Evolutionary conservation across 805 yeast species (phyloP), one percentile per base, ranked within the genome.

Genomic region (Saccharomycopsis schoenii): DNA sequence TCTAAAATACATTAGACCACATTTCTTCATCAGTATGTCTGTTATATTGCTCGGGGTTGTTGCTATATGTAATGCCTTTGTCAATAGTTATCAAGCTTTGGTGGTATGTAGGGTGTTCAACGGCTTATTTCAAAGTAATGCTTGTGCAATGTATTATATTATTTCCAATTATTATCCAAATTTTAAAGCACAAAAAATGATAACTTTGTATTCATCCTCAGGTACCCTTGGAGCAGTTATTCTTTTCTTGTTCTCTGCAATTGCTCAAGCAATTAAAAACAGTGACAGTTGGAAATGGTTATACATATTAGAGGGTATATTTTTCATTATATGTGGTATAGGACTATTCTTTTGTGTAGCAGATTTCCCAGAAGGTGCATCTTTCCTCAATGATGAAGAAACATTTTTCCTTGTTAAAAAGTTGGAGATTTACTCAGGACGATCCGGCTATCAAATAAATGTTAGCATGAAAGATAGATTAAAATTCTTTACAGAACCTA

Each of bases 211-310:
- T 39, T 63, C 59, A 43, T 59, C 63, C 4, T 58, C 59, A 10
- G 65, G 64, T 1, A 37, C 58, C 15, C 24, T 61, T 29, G 65
- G 65, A 5, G 63, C 61, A 4, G 39, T 60, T 36, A 14, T 62
- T 14, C 47, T 56, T 42, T 58, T 62, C 29, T 15, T 47, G 47
- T 39, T 62, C 10, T 25, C 47, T 21, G 59, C 61, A 55, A 57
- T 52, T 1, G 61, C 47, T 12, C 39, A 36, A 14, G 52, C 36
- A 8, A 56, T 62, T 19, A 42, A 41, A 21, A 79, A 78, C 4
- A 68, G 69, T 25, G 68, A 69, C 15, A 71, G 76, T 4, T 80
- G 84, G 84, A 73, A 77, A 66, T 80, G 83, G 84, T 73, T 80
- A 58, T 80, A 77, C 66, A 77, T 80, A 40, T 72, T 80, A 61